phyloP scores from a whole-genome alignment of 495 filamentous ascomycete species.

The Glonium stellatum region DNA sequence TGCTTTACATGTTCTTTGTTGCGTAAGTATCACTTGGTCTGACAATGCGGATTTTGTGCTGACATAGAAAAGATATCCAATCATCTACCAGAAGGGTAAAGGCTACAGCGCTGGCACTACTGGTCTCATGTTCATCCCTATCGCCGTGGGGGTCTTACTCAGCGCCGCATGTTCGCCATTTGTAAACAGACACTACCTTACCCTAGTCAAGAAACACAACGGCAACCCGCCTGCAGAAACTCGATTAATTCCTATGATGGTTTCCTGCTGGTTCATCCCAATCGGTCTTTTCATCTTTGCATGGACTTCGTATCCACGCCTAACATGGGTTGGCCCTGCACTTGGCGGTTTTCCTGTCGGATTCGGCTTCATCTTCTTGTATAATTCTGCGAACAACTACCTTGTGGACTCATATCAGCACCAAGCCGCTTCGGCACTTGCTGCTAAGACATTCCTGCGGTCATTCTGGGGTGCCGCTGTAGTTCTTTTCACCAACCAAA shows the following conservation, averaged over 20 bases:
- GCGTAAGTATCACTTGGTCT: constrained; percentile 34
- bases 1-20: constrained; percentile 81
- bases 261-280: constrained; percentile 71
- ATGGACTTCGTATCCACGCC: constrained; percentile 61
- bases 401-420: constrained; percentile 77
- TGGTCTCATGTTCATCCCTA: constrained; percentile 74
- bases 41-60: not conserved
- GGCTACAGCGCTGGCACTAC: constrained; percentile 63
- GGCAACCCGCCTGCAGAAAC: constrained; percentile 68
- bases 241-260: constrained; percentile 80
- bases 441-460: constrained; percentile 73
- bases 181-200: constrained; percentile 72
- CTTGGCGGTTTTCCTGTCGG: constrained; percentile 71
- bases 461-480: constrained; percentile 70
- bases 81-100: constrained; percentile 71
- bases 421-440: constrained; percentile 78
- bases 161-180: constrained; percentile 60
- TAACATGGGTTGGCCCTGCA: constrained; percentile 64
- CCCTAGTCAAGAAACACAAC: constrained; percentile 48
- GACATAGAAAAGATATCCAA: constrained; percentile 51
- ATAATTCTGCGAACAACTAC: constrained; percentile 81
- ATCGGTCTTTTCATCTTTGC: constrained; percentile 78
- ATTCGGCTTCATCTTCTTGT: constrained; percentile 81
- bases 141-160: constrained; percentile 60
- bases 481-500: constrained; percentile 73